Evolutionary conservation across 78 protist genomes (phyloP), one percentile per base, ranked within the genome.

Genomic region (Monocercomonoides exilis): DNA sequence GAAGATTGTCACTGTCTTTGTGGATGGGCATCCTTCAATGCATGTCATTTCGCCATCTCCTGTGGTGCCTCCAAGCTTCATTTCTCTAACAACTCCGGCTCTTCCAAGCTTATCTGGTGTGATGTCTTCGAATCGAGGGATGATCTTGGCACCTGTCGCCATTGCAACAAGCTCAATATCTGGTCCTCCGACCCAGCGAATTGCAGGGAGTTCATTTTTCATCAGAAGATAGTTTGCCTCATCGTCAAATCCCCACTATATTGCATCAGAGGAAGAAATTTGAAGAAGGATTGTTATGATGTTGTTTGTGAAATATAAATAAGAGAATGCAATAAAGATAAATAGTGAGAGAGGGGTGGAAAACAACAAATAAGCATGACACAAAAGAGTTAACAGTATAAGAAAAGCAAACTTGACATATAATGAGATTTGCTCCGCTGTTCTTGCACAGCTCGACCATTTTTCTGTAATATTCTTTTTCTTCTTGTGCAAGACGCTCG

Each of bases 181-280:
- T 77, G 95, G 94, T 44, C 99, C 99, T 36, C 99, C 98, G 35
- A 98, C 99, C 99, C 99, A 98, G 45, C 99, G 93, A 43, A 98
- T 94, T 41, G 99, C 98, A 33, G 99, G 99, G 41, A 99, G 93
- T 77, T 92, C 80, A 91, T 94, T 93, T 91, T 95, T 95, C 81
- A 95, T 81, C 21, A 99, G 90, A 32, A 99, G 92, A 93, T 97
- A 98, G 93, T 97, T 99, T 46, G 99, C 99, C 90, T 99, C 99
- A 92, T 99, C 99, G 84, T 99, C 99, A 84, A 99, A 99, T 54
- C 99, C 99, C 99, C 99, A 99, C 93, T 99, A 99, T 29, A 54
- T 54, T 21, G 70, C 11, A 21, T 54, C 21, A 54, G 70, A 21
- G 70, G 21, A 54, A 21, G 70, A 54, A 54, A 29, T 29, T 29